A percentile compares a stretch with the other conserved stretches of the same genome.
These are phyloP conservation scores for Tagetes erecta DNA, from an alignment of 129 eudicot species.

Conservation along the genomic window DNA sequence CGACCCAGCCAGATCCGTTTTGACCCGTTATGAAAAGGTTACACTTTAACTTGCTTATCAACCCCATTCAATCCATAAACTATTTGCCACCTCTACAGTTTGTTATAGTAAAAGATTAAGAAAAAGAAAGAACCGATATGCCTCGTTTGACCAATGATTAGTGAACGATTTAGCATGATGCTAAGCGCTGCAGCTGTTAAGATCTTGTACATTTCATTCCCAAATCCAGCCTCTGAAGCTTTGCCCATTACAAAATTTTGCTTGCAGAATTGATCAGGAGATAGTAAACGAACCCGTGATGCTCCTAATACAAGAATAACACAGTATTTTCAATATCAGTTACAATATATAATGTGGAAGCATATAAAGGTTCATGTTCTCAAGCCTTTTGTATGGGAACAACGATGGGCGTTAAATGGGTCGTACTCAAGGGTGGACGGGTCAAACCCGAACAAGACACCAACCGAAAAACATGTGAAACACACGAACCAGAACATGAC, in stretches of 20 bases:
- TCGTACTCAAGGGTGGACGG: too few species aligned
- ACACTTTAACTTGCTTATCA: not conserved
- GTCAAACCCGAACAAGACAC: too few species aligned
- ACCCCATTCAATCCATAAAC: too few species aligned
- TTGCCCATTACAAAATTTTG: conserved; percentile 55
- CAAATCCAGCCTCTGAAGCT: conserved; percentile 62
- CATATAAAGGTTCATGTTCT: not conserved
- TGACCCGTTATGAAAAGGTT: not conserved
- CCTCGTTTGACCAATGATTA: conserved; percentile 65
- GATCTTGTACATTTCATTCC: conserved; percentile 64
- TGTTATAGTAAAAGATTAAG: conserved; percentile 18
- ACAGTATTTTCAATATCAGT: not conserved
- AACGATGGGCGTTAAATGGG: not conserved
- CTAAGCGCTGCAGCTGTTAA: conserved; percentile 58
- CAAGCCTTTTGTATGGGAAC: not conserved
- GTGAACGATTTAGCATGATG: conserved; percentile 55
- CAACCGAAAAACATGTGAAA: too few species aligned
- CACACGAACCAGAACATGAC: too few species aligned
- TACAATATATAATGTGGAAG: not conserved
- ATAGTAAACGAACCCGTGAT: conserved; percentile 42
- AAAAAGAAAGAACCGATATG: conserved; percentile 46
- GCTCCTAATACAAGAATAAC: conserved; percentile 37
- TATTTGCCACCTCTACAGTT: conserved; percentile 2
- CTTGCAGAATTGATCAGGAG: conserved; percentile 52
- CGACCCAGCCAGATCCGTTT: not conserved